A percentile compares a stretch with the other conserved stretches of the same genome.
These are phyloP conservation scores for Phytophthora ohioensis DNA, from an alignment of 352 stramenopile species.

Conservation along the genomic window DNA sequence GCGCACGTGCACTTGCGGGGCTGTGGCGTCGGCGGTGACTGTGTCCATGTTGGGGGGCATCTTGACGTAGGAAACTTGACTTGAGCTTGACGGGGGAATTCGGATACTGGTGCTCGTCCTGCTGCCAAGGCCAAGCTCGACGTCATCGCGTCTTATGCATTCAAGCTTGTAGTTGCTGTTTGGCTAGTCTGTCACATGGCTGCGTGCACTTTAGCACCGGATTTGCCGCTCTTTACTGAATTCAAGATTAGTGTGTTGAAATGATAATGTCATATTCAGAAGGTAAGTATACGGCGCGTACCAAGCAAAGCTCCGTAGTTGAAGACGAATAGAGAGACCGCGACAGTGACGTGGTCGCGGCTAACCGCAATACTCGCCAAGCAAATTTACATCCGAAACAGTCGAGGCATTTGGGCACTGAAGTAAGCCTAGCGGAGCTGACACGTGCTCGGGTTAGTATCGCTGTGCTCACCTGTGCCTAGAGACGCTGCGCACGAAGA, in stretches of 20 bases:
- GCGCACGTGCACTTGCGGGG: conserved; percentile 50
- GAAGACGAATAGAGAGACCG: conserved; percentile 25
- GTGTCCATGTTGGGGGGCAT: conserved; percentile 46
- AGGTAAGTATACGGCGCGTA: conserved; percentile 20
- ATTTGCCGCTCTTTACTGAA: conserved; percentile 13
- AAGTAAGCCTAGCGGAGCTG: conserved; percentile 7
- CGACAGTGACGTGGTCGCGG: conserved; percentile 8
- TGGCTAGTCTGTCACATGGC: no score
- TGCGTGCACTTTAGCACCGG: conserved; percentile 17
- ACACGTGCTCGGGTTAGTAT: conserved; percentile 29
- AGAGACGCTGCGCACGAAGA: conserved; percentile 27
- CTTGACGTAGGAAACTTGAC: conserved; percentile 10
- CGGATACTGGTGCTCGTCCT: conserved; percentile 27
- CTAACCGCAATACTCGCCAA: background rate
- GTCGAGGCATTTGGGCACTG: background rate
- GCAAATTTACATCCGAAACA: conserved; percentile 2
- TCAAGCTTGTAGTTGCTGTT: conserved; percentile 6
- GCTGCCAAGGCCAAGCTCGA: no score
- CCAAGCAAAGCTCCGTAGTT: conserved; percentile 6
- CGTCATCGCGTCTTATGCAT: no score
- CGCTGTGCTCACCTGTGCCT: conserved; percentile 10
- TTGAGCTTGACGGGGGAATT: conserved; percentile 26
- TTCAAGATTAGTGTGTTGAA: conserved; percentile 8
- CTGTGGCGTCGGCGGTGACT: conserved; percentile 13
- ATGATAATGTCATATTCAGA: conserved; percentile 23